Evolutionary conservation across 805 yeast genomes (phyloP), one percentile per base, ranked within the genome.

Genomic region (Clavispora asparagi): DNA sequence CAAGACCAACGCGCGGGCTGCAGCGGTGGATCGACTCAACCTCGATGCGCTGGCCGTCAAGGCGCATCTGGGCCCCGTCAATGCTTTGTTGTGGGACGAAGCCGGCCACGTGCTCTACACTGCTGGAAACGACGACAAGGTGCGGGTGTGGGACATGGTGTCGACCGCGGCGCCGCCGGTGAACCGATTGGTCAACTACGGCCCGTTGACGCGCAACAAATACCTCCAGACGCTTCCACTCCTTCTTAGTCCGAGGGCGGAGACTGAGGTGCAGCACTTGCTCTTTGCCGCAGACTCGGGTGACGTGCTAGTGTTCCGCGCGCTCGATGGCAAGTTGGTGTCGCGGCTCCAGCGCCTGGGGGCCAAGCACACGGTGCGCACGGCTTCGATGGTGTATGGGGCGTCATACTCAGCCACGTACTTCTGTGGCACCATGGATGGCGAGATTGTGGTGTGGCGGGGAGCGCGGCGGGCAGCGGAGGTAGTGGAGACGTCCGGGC

Each of bases 61-160:
- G 54, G 92, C 96, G 0, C 97, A 91, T 56, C 73, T 81, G 58
- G 85, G 83, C 2, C 79, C 84, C 0, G 88, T 89, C 29, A 90
- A 90, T 61, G 95, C 95, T 0, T 57, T 91, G 4, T 65, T 74
- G 13, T 91, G 96, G 94, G 78, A 78, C 48, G 82, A 78, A 9
- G 55, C 63, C 14, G 97, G 97, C 0, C 70, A 73, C 32, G 70
- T 75, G 37, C 58, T 92, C 30, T 66, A 82, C 16, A 79, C 89
- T 1, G 70, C 85, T 0, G 97, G 95, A 0, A 76, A 79, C 43
- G 97, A 91, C 62, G 96, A 90, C 44, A 85, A 81, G 55, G 74
- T 88, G 9, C 67, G 89, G 16, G 79, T 85, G 1, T 91, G 97
- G 97, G 83, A 84, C 53, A 65, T 86, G 64, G 57, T 63, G 11